Conservation (phyloP, 306 rosid species). For the Coriaria nepalensis region DNA sequence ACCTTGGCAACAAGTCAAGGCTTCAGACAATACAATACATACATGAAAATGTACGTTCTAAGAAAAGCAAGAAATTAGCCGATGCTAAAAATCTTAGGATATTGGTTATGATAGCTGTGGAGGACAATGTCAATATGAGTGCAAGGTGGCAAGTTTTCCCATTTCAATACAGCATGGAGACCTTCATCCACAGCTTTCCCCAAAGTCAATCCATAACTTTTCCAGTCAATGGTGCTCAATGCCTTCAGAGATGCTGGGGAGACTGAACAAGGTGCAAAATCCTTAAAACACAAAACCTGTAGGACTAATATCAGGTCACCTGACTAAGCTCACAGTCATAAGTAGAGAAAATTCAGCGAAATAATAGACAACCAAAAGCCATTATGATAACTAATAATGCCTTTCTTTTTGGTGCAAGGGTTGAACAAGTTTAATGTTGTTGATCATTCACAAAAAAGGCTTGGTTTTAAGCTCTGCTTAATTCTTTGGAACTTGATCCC, state of each 20-base stretch:
- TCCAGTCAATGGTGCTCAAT: slow-evolving; percentile 57
- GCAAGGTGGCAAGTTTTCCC: slow-evolving; percentile 50
- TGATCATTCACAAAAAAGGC: too few relatives aligned
- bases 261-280: slow-evolving; percentile 45
- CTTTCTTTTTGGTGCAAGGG: too few relatives aligned
- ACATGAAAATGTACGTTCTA: background rate
- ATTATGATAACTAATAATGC: too few relatives aligned
- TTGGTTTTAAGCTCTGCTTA: too few relatives aligned
- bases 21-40: background rate
- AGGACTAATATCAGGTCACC: slow-evolving; percentile 11
- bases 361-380: background rate
- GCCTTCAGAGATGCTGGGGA: slow-evolving; percentile 49
- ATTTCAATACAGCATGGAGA: slow-evolving; percentile 43
- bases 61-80: background rate
- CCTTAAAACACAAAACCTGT: slow-evolving; percentile 68
- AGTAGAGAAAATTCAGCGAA: slow-evolving; percentile 5
- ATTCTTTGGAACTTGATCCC: too few relatives aligned
- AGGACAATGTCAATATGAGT: slow-evolving; percentile 57
- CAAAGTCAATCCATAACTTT: slow-evolving; percentile 58
- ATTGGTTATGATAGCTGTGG: slow-evolving; percentile 57
- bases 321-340: slow-evolving; percentile 9
- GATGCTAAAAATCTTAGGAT: slow-evolving; percentile 18
- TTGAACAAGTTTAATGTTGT: too few relatives aligned
- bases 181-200: slow-evolving; percentile 34
- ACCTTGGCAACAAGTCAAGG: slow-evolving; percentile 53